Percentiles rank a stretch among this genome's conserved stretches.
Conservation (phyloP, 1,139 yeast genomes). For the Suhomyces choctaworum region DNA sequence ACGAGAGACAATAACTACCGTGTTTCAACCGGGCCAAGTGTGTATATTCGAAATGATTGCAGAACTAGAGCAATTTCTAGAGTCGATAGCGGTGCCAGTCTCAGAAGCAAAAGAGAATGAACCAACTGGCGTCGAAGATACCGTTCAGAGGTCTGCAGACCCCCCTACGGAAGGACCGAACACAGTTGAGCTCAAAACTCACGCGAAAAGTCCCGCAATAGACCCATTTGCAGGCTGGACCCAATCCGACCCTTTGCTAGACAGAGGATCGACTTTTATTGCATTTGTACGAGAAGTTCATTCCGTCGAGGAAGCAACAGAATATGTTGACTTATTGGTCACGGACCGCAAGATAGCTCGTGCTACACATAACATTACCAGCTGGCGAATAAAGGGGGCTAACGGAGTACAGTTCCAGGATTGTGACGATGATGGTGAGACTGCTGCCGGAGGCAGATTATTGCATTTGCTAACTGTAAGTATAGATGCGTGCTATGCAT, state of each 20-base stretch:
- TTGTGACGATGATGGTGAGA: conserved; percentile 96
- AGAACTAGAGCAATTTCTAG: conserved; percentile 57
- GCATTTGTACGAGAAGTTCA: conserved; percentile 68
- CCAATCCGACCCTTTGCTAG: conserved; percentile 72
- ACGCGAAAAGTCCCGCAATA: not conserved
- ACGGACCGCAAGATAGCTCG: conserved; percentile 65
- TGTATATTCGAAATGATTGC: conserved; percentile 77
- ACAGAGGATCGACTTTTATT: conserved; percentile 82
- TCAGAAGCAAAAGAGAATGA: too few relatives aligned
- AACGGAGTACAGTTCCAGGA: conserved; percentile 68
- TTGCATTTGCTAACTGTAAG: conserved; percentile 71
- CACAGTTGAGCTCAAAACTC: not conserved
- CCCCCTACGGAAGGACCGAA: not conserved
- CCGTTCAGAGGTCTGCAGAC: conserved; percentile 12
- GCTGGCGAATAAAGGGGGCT: conserved; percentile 69
- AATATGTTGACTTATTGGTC: conserved; percentile 50
- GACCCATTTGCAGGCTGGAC: conserved; percentile 71
- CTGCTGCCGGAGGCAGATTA: conserved; percentile 92
- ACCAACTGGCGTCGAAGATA: conserved; percentile 19
- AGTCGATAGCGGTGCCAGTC: conserved; percentile 21
- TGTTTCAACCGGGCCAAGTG: conserved; percentile 60
- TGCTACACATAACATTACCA: conserved; percentile 80
- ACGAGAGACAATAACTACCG: conserved; percentile 38
- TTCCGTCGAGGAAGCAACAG: conserved; percentile 65
- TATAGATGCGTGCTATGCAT: too few relatives aligned